Evolutionary conservation across 169 alveolate genomes (phyloP).

Genomic region (Cryptosporidium viatorum): DNA sequence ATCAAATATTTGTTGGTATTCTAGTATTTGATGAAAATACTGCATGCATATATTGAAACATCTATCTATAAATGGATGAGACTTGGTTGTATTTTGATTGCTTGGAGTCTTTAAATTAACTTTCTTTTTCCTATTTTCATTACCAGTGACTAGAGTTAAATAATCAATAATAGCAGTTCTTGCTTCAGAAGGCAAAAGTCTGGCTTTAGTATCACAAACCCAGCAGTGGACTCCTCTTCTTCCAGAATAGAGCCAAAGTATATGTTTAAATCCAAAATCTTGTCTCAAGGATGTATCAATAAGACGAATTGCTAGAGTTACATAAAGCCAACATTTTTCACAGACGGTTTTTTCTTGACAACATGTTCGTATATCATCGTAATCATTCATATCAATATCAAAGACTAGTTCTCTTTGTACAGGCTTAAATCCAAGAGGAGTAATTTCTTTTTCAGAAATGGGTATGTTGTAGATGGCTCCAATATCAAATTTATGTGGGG

Average conservation of each 20-base stretch:
- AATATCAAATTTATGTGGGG: slow-evolving; percentile 89
- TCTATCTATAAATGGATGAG: slow-evolving; percentile 51
- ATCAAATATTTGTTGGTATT: slow-evolving; percentile 32
- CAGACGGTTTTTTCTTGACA: slow-evolving; percentile 96
- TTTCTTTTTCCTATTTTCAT: slow-evolving; percentile 80
- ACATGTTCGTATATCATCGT: slow-evolving; percentile 98
- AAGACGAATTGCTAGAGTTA: slow-evolving; percentile 85
- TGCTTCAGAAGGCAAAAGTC: slow-evolving; percentile 82
- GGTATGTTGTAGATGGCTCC: slow-evolving; percentile 95
- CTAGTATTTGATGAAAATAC: slow-evolving; percentile 25
- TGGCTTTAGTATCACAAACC: slow-evolving; percentile 92
- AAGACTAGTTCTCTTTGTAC: slow-evolving; percentile 91
- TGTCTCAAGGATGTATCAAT: slow-evolving; percentile 87
- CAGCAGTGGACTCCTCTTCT: slow-evolving; percentile 99
- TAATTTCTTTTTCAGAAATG: slow-evolving; percentile 81
- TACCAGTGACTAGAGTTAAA: slow-evolving; percentile 79
- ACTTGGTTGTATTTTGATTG: background rate
- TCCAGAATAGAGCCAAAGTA: slow-evolving; percentile 97
- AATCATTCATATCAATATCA: slow-evolving; percentile 99
- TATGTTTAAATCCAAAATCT: slow-evolving; percentile 94
- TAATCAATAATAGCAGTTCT: slow-evolving; percentile 83
- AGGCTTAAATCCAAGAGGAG: slow-evolving; percentile 67
- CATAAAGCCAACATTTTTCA: slow-evolving; percentile 94
- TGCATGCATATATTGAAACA: slow-evolving; percentile 56
- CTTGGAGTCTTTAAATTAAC: slow-evolving; percentile 75